These are phyloP conservation scores for Nowakowskiella sp. DNA, from an alignment of 192 early-diverging fungal genomes.

Conservation along the genomic window DNA sequence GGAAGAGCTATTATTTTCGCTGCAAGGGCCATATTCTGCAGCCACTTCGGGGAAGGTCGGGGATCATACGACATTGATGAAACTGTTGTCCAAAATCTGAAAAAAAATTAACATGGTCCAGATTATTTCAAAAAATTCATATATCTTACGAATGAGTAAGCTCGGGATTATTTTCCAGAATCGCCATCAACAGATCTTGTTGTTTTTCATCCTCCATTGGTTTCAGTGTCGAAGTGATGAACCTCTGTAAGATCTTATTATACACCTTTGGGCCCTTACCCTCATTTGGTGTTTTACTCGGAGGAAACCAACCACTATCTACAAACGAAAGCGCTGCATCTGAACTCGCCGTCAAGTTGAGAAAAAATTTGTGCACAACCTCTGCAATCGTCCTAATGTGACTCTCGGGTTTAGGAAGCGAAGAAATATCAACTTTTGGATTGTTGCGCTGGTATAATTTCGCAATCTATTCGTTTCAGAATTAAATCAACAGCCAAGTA, in stretches of 20 bases:
- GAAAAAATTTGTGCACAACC: constrained; percentile 60
- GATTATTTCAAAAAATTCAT: neutral
- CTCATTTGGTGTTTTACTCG: constrained; percentile 22
- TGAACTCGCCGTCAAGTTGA: constrained; percentile 62
- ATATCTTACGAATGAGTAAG: constrained; percentile 57
- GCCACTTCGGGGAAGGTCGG: constrained; percentile 57
- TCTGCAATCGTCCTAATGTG: constrained; percentile 34
- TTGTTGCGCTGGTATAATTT: constrained; percentile 50
- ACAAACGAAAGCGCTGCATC: constrained; percentile 66
- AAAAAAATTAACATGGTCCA: constrained; percentile 3
- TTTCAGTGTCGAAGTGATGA: constrained; percentile 47
- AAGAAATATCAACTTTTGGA: constrained; percentile 22
- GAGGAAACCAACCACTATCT: constrained; percentile 71
- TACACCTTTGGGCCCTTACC: constrained; percentile 31
- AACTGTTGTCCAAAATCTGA: constrained; percentile 55
- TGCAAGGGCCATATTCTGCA: constrained; percentile 68
- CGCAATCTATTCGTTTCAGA: constrained; percentile 29
- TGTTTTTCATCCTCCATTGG: constrained; percentile 60
- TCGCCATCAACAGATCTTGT: constrained; percentile 54
- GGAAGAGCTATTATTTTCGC: constrained; percentile 62
- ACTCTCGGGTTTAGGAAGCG: constrained; percentile 10
- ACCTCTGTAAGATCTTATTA: constrained; percentile 44
- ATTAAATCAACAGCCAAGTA: neutral
- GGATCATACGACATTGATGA: constrained; percentile 62
- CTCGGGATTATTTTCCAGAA: constrained; percentile 64